Conservation (phyloP, 306 rosid species). For the Cucurbita pepo region DNA sequence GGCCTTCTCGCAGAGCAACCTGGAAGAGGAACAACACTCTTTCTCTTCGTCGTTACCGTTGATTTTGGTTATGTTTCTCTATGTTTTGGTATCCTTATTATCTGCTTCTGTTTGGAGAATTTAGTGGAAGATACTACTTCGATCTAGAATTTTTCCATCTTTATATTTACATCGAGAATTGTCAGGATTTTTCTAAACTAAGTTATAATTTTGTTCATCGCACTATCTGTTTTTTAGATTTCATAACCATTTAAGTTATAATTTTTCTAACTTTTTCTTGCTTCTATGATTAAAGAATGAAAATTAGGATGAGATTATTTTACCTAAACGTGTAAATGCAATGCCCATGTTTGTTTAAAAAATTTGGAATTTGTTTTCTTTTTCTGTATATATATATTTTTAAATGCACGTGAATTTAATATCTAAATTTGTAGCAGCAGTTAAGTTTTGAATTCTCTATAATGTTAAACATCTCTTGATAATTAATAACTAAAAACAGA, state of each 20-base stretch:
- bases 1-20: constrained; percentile 81
- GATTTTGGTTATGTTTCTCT: not conserved
- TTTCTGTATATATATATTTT: too few species aligned
- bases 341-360: too few species aligned
- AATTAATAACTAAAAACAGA: too few species aligned
- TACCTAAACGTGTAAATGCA: too few species aligned
- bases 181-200: not conserved
- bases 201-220: not conserved
- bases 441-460: too few species aligned
- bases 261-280: too few species aligned
- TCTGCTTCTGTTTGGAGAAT: constrained; percentile 1
- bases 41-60: constrained; percentile 81
- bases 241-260: not conserved
- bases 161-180: not conserved
- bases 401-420: too few species aligned
- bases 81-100: constrained; percentile 2
- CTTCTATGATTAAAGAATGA: not conserved
- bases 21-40: constrained; percentile 87
- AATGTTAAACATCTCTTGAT: too few species aligned
- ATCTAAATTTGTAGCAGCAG: too few species aligned
- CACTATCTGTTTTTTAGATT: not conserved
- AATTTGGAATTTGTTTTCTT: too few species aligned
- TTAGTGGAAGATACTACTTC: not conserved
- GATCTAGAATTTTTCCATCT: not conserved
- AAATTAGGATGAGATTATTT: not conserved